phyloP scores from a whole-genome alignment of 768 basidiomycete species.

The Tulasnella sp. region DNA sequence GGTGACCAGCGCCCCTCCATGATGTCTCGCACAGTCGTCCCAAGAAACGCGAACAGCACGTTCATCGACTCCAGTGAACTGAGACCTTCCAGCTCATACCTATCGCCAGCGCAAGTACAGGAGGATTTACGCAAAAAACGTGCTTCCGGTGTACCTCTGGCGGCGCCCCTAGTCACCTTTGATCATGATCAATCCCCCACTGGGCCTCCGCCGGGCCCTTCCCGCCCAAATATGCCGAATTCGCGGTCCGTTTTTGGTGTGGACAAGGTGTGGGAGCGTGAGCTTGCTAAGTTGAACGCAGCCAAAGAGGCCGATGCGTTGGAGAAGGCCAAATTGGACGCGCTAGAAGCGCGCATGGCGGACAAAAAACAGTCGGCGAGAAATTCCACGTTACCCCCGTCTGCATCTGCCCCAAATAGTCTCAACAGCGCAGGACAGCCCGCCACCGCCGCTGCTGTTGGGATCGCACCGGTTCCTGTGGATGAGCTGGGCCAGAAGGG shows the following conservation, averaged over 20 bases:
- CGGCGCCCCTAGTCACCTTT: constrained; percentile 57
- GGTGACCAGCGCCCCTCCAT: constrained; percentile 86
- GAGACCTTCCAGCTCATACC: constrained; percentile 38
- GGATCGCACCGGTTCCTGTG: neutral
- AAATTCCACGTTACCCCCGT: too few relatives aligned
- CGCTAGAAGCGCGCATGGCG: constrained; percentile 38
- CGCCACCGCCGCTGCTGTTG: neutral
- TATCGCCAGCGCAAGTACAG: constrained; percentile 9
- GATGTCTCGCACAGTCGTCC: constrained; percentile 62
- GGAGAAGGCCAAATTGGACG: constrained; percentile 28
- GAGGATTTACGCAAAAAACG: constrained; percentile 11
- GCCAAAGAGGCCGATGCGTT: constrained; percentile 60
- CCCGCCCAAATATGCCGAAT: constrained; percentile 26
- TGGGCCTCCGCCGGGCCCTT: constrained; percentile 22
- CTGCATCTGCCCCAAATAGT: too few relatives aligned
- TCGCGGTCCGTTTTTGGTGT: constrained; percentile 84
- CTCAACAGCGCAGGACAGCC: too few relatives aligned
- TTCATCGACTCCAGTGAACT: constrained; percentile 63
- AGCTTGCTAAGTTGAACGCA: constrained; percentile 66
- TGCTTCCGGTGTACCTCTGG: constrained; percentile 28
- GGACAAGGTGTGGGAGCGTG: constrained; percentile 86
- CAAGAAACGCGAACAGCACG: constrained; percentile 42
- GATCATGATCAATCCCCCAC: constrained; percentile 38
- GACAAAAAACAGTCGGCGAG: constrained; percentile 38
- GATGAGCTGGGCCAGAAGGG: neutral